These are phyloP conservation scores for Hypericum androsaemum DNA, from an alignment of 345 rosid species.

Conservation along the genomic window DNA sequence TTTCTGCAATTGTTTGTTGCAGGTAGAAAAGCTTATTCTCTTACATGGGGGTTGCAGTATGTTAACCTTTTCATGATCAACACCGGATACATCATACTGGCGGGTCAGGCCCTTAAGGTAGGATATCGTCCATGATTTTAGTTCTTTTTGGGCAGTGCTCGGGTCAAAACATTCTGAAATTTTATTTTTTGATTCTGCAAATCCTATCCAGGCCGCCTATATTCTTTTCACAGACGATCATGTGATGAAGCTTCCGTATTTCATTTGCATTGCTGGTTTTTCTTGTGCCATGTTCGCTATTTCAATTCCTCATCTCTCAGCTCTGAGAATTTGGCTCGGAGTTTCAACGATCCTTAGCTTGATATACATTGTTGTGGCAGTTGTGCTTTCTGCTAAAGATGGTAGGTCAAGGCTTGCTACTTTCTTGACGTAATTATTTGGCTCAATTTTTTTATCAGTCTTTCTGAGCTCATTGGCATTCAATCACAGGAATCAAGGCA, in stretches of 20 bases:
- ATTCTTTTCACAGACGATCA: background rate
- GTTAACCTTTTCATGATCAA: slow-evolving; percentile 18
- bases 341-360: slow-evolving; percentile 17
- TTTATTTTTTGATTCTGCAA: background rate
- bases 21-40: slow-evolving; percentile 20
- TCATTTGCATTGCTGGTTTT: slow-evolving; percentile 20
- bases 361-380: slow-evolving; percentile 11
- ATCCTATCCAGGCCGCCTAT: background rate
- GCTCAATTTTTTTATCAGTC: too few relatives aligned
- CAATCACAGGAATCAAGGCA: slow-evolving; percentile 11
- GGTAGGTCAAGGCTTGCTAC: slow-evolving; percentile 3
- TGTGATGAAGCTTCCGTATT: slow-evolving; percentile 25
- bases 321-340: slow-evolving; percentile 23
- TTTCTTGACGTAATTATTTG: background rate
- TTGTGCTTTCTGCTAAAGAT: slow-evolving; percentile 15
- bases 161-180: background rate
- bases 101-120: slow-evolving; percentile 29
- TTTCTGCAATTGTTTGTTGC: background rate
- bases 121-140: background rate
- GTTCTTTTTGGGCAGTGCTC: background rate
- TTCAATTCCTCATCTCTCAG: slow-evolving; percentile 24
- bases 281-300: slow-evolving; percentile 18
- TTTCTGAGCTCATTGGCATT: background rate
- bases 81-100: slow-evolving; percentile 29
- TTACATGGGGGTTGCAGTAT: slow-evolving; percentile 22